phyloP scores from a whole-genome alignment of 108 stramenopile genomes.

The Parmales sp. region DNA sequence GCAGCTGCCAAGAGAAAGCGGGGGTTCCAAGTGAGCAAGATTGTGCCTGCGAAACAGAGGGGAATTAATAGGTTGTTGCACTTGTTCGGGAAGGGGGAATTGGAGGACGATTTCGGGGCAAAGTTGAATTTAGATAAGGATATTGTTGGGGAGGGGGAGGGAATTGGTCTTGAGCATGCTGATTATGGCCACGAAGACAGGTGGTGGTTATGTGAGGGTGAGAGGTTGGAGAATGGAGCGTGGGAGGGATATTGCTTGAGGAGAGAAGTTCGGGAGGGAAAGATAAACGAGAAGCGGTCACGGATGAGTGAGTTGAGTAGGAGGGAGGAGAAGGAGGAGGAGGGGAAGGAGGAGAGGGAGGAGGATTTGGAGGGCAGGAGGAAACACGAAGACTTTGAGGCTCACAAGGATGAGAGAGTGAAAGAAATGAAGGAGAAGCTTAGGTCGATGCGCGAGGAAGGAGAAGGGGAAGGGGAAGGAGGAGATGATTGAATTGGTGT shows the following conservation, averaged over 20 bases:
- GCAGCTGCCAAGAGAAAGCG: too few species aligned
- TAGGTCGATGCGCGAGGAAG: background rate
- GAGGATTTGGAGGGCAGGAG: slow-evolving; percentile 3
- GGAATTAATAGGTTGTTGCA: background rate
- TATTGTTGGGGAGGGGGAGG: background rate
- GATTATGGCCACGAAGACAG: too few species aligned
- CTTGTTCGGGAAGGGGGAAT: background rate
- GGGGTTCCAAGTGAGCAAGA: background rate
- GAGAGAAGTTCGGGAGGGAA: background rate
- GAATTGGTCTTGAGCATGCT: too few species aligned
- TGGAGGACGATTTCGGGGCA: slow-evolving; percentile 4
- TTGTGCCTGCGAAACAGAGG: background rate
- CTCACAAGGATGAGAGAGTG: background rate
- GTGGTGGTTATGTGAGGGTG: background rate
- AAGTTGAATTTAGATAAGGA: background rate
- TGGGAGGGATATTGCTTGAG: background rate
- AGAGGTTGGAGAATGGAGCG: background rate
- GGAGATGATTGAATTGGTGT: background rate
- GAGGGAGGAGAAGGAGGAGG: background rate
- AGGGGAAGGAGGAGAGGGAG: background rate
- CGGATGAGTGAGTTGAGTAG: background rate
- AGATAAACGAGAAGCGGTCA: background rate
- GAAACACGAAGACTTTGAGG: background rate
- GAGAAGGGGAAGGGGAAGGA: background rate
- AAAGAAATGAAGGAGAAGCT: background rate